Percentiles rank a stretch among this genome's conserved stretches.
phyloP scores from a whole-genome alignment of 1,284 basidiomycete genomes.

The Cryptococcus jaspeensis region DNA sequence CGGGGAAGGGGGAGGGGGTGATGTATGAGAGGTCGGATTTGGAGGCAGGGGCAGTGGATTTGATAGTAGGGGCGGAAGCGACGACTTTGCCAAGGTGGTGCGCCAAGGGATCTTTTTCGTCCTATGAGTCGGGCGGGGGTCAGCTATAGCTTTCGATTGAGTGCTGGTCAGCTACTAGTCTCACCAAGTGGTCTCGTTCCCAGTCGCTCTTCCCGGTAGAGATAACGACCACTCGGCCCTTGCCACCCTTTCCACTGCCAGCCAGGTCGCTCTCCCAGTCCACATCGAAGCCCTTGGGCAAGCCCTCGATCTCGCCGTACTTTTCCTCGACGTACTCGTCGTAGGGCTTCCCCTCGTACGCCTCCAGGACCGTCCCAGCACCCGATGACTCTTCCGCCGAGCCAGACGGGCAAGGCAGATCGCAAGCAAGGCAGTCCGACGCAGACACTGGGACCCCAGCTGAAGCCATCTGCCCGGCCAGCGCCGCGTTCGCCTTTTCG shows the following conservation, averaged over 20 bases:
- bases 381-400: conserved; percentile 9
- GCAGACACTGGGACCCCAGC: conserved; percentile 67
- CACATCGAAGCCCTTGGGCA: conserved; percentile 66
- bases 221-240: conserved; percentile 75
- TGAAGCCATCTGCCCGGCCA: conserved; percentile 49
- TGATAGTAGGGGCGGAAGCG: conserved; percentile 11
- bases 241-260: conserved; percentile 76
- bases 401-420: conserved; percentile 62
- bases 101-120: conserved; percentile 26
- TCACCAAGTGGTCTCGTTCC: conserved; percentile 67
- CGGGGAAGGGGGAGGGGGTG: conserved; percentile 34
- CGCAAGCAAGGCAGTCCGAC: conserved; percentile 70
- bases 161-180: conserved; percentile 2
- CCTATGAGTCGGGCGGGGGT: neutral
- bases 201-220: conserved; percentile 86
- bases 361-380: conserved; percentile 22
- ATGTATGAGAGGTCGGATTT: conserved; percentile 42
- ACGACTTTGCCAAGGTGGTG: conserved; percentile 27
- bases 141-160: neutral
- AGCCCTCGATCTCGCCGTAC: conserved; percentile 66
- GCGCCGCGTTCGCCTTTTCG: conserved; percentile 31
- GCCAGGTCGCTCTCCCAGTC: conserved; percentile 77
- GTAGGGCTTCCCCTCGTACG: conserved; percentile 40
- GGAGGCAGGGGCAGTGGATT: neutral
- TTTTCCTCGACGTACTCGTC: conserved; percentile 32